A percentile compares a stretch with the other conserved stretches of the same genome.
Evolutionary conservation across 139 green algal species (phyloP).

Genomic region (Ettlia oleoabundans): DNA sequence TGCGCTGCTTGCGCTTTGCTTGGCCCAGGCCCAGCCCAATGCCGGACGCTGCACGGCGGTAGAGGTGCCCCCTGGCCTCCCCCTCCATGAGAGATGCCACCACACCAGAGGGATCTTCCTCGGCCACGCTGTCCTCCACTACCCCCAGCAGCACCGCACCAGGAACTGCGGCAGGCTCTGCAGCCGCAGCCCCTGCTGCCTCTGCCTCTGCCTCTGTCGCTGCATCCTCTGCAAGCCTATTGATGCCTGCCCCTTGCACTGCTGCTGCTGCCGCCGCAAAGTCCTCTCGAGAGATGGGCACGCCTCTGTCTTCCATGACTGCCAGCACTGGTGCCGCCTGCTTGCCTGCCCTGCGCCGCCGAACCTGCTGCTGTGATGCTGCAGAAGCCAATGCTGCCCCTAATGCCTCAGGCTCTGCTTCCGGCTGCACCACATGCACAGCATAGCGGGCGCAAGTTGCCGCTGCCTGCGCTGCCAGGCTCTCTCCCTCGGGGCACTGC

Average conservation of each 20-base stretch:
- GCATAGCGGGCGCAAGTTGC: no score
- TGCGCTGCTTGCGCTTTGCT: background rate
- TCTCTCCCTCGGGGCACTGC: background rate
- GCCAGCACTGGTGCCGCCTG: constrained; percentile 9
- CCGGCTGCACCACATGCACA: no score
- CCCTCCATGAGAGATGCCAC: constrained; percentile 18
- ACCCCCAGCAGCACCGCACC: background rate
- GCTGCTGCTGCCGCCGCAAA: background rate
- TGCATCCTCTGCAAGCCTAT: background rate
- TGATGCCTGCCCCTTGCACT: background rate
- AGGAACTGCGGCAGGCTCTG: no score
- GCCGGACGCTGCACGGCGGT: background rate
- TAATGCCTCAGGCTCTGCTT: background rate
- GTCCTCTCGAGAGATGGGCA: constrained; percentile 25
- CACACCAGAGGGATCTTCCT: background rate
- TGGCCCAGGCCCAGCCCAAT: background rate
- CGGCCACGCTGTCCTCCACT: background rate
- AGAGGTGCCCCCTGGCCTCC: constrained; percentile 11
- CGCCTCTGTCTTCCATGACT: constrained; percentile 37
- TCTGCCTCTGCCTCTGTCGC: background rate
- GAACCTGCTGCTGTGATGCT: constrained; percentile 6
- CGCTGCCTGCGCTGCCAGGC: constrained; percentile 8
- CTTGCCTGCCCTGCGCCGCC: background rate
- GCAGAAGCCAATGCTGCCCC: background rate
- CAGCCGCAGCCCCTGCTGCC: background rate